A percentile compares a stretch with the other conserved stretches of the same genome.
Conservation (phyloP, 2,329 filamentous ascomycete species). For the Cladophialophora exuberans region DNA sequence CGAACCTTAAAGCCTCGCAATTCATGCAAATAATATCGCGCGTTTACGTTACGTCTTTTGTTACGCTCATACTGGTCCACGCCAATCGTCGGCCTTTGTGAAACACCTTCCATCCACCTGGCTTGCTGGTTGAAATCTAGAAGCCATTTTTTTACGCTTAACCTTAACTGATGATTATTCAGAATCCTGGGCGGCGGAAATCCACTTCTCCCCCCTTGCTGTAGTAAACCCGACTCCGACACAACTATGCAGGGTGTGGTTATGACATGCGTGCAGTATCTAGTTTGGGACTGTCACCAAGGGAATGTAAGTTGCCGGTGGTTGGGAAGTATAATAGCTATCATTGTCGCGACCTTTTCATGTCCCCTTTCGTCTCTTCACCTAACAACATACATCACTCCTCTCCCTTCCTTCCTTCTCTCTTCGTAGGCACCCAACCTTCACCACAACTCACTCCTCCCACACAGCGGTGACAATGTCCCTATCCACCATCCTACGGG, state of each 20-base stretch:
- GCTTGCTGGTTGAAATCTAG: too few relatives aligned
- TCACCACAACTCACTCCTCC: background rate
- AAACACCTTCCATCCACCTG: too few relatives aligned
- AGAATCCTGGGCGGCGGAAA: slow-evolving; percentile 9
- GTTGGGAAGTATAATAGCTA: slow-evolving; percentile 3
- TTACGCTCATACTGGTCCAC: background rate
- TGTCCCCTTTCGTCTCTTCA: background rate
- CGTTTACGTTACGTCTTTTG: background rate
- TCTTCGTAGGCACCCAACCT: background rate
- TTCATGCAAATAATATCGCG: slow-evolving; percentile 4
- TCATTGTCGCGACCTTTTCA: too few relatives aligned
- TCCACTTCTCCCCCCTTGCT: slow-evolving; percentile 19
- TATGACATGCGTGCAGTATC: background rate
- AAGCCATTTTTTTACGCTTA: too few relatives aligned
- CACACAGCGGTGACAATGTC: slow-evolving; percentile 19
- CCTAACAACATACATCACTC: background rate
- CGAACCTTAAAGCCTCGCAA: slow-evolving; percentile 1
- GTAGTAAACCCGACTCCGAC: too few relatives aligned
- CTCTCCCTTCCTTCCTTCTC: background rate
- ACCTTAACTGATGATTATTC: slow-evolving; percentile 6
- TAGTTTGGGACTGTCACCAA: background rate
- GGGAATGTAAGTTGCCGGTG: background rate
- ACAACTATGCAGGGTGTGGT: background rate
- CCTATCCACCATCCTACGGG: slow-evolving; percentile 42
- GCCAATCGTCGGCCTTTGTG: too few relatives aligned